Evolutionary conservation across 23 red algal genomes (phyloP), one percentile per base, ranked within the genome.

Genomic region (Gracilaria gracilis): DNA sequence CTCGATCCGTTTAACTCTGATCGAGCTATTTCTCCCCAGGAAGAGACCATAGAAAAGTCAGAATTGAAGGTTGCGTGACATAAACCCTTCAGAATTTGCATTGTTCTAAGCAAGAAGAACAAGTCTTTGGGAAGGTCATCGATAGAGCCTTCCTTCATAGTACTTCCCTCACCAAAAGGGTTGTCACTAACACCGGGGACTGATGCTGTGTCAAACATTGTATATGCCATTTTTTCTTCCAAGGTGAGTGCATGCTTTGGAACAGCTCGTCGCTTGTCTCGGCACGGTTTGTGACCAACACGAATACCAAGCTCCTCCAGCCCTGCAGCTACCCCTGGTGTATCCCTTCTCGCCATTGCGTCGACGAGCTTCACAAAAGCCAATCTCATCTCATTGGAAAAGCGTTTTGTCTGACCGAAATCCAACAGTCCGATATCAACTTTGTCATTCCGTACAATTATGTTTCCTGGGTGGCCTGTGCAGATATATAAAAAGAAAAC

Each of bases 401-500:
- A 89, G 24, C 84, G 80, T 54, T 98, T 98, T 20, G 81, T 86
- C 74, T 98, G 95, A 38, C 95, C 95, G 59, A 94, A 98, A 81
- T 98, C 95, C 42, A 98, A 19, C 17, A 98, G 59, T 12, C 85
- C 91, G 49, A 98, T 87, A 61, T 88, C 81, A 51, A 92, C 55
- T 13, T 67, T 85, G 29, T 58, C 44, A 38, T 93, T 88, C 4
- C 46, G 61, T 38, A 95, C 72, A 32, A 95, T 75, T 32, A 99
- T 83, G 32, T 96, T 99, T 35, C 97, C 97, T 15, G 97, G 97
- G 76, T 99, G 97, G 32, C 85, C 85, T 89, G 37, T 13, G 58
- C 21, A 53, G 0, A 49, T 49, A 49, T 21, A 79, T 4, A 49
- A 13, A 9, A 17, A 74, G 16, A n/a, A n/a, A n/a, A 15, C 15